phyloP scores from a whole-genome alignment of 2,329 filamentous ascomycete genomes.

The Colletotrichum graminicola region DNA sequence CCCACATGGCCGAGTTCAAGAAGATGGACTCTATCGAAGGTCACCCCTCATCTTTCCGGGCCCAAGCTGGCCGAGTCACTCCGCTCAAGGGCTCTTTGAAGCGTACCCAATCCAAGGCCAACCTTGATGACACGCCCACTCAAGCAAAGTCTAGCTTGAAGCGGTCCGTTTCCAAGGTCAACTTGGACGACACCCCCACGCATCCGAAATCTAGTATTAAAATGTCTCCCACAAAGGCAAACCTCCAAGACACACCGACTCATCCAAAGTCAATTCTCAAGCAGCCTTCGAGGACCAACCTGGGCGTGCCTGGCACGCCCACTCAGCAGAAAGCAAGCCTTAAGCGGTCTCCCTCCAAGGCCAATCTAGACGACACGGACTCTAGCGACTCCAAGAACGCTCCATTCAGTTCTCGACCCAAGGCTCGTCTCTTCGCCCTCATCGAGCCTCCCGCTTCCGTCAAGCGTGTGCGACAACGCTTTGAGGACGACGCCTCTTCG shows the following conservation, averaged over 20 bases:
- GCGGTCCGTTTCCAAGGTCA: slow-evolving; percentile 50
- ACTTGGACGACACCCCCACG: slow-evolving; percentile 49
- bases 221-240: slow-evolving; percentile 54
- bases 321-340: slow-evolving; percentile 58
- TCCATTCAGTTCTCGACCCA: slow-evolving; percentile 18
- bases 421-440: slow-evolving; percentile 42
- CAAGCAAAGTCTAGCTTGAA: slow-evolving; percentile 52
- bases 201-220: slow-evolving; percentile 57
- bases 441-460: slow-evolving; percentile 57
- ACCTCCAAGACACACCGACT: slow-evolving; percentile 45
- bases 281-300: slow-evolving; percentile 68
- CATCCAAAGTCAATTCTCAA: slow-evolving; percentile 57
- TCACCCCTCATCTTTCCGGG: slow-evolving; percentile 83
- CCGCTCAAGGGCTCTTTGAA: slow-evolving; percentile 57
- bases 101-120: slow-evolving; percentile 60
- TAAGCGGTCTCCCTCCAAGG: slow-evolving; percentile 63
- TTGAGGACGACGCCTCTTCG: slow-evolving; percentile 77
- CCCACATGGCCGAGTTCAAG: slow-evolving; percentile 89
- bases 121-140: slow-evolving; percentile 52
- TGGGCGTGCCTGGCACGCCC: slow-evolving; percentile 61
- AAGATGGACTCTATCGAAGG: slow-evolving; percentile 98
- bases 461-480: slow-evolving; percentile 79
- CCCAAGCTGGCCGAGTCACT: slow-evolving; percentile 65
- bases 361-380: slow-evolving; percentile 72
- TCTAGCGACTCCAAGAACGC: slow-evolving; percentile 54